Evolutionary conservation across 768 basidiomycete species (phyloP), one percentile per base, ranked within the genome.

Genomic region (Lyophyllum atratum): DNA sequence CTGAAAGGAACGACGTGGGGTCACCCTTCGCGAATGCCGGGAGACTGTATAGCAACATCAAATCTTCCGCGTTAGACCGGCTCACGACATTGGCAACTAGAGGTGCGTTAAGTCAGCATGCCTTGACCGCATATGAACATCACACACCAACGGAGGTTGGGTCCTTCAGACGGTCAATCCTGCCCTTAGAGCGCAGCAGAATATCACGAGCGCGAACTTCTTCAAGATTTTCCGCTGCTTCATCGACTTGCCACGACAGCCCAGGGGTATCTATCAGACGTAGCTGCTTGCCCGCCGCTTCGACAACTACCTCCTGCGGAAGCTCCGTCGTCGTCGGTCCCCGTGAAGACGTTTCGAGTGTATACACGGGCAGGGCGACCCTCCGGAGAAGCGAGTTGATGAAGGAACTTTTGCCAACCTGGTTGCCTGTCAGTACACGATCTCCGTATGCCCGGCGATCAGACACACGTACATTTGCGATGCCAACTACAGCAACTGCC

Each of bases 191-290:
- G 47, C 93, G 81, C 61, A 90, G 68, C n/a, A 96, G 71, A 52
- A 94, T 83, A 66, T 97, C 95, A 19, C 80, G 83, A 4, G 85
- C 80, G 33, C 84, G 79, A 60, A 65, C 60, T n/a, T 66, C 67
- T 28, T 76, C 76, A 21, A 57, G 49, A 26, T 76, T 75, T 31
- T 78, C 80, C 11, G 68, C 72, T 21, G 75, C 67, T 15, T 75
- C 71, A 19, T 76, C 74, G 2, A 69, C 54, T 19, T 71, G 68
- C 80, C 85, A 87, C 49, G 83, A 78, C 62, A 94, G 73, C n/a
- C 95, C 95, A 29, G 95, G 95, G 0, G 92, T 96, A 70, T 97
- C 95, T 64, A 95, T 85, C 54, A 95, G 64, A 31, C 82, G 81
- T 61, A 94, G 76, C 50, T 74, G 73, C 59, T 74, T 76, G 22